phyloP scores from a whole-genome alignment of 345 rosid species.

The Streptanthus diversifolius region DNA sequence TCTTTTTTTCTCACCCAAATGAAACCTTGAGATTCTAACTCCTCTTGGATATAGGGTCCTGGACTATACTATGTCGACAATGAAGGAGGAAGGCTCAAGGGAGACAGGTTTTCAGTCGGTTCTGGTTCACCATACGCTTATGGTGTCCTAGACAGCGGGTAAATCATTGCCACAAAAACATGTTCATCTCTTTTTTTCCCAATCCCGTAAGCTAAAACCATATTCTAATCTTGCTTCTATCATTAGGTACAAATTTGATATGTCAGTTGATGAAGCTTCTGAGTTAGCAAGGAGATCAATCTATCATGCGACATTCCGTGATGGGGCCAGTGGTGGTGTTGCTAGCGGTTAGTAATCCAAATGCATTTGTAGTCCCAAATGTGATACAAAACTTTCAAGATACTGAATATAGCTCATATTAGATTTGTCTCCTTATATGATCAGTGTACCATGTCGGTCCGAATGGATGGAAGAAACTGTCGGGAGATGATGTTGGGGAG shows the following conservation, averaged over 20 bases:
- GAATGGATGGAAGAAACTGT: slow-evolving; percentile 87
- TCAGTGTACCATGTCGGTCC: slow-evolving; percentile 96
- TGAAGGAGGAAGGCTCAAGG: slow-evolving; percentile 97
- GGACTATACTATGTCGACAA: slow-evolving; percentile 96
- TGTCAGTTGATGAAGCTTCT: slow-evolving; percentile 89
- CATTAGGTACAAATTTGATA: slow-evolving; percentile 71
- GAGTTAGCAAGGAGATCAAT: slow-evolving; percentile 95
- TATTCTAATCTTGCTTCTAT: not conserved
- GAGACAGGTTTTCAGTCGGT: slow-evolving; percentile 94
- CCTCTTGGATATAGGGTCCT: slow-evolving; percentile 65
- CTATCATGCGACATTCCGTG: slow-evolving; percentile 98
- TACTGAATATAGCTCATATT: not conserved
- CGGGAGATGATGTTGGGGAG: slow-evolving; percentile 97
- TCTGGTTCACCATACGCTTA: slow-evolving; percentile 99
- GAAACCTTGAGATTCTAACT: not conserved
- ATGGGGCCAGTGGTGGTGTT: slow-evolving; percentile 99
- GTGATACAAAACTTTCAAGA: slow-evolving; percentile 1
- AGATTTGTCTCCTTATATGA: slow-evolving; percentile 16
- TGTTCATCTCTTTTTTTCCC: not conserved
- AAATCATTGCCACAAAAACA: not conserved
- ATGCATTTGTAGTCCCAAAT: not conserved
- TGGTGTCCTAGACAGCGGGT: slow-evolving; percentile 97
- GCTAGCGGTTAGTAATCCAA: slow-evolving; percentile 69
- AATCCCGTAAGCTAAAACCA: not conserved
- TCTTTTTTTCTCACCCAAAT: slow-evolving; percentile 8